A percentile compares a stretch with the other conserved stretches of the same genome.
Conservation (phyloP, 306 rosid genomes). For the Oxytropis ochrocephala region DNA sequence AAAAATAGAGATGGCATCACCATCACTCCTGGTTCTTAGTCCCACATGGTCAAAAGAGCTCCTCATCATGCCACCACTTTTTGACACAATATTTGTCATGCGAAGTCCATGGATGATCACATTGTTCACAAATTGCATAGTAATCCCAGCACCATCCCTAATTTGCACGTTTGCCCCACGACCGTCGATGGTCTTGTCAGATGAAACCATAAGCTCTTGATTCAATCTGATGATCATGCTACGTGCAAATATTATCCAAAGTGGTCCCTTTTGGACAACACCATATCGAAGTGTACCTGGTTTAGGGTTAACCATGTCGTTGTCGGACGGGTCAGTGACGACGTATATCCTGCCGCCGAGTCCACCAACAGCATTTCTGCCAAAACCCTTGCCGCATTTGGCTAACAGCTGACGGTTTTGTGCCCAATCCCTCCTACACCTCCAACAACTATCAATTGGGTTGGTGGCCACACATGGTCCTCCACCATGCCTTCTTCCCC, state of each 20-base stretch:
- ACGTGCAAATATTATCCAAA: constrained; percentile 63
- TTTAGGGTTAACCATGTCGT: constrained; percentile 33
- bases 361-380: constrained; percentile 60
- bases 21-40: constrained; percentile 44
- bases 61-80: constrained; percentile 56
- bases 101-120: constrained; percentile 61
- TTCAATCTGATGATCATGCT: constrained; percentile 55
- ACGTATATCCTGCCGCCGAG: constrained; percentile 34
- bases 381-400: constrained; percentile 61
- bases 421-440: constrained; percentile 60
- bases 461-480: constrained; percentile 55
- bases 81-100: constrained; percentile 21
- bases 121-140: constrained; percentile 43
- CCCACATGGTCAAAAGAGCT: constrained; percentile 51
- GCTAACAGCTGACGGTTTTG: constrained; percentile 42
- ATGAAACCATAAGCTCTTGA: constrained; percentile 46
- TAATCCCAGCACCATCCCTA: constrained; percentile 52
- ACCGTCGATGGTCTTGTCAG: constrained; percentile 83
- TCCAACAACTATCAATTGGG: constrained; percentile 91
- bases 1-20: constrained; percentile 68
- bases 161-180: constrained; percentile 66
- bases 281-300: constrained; percentile 66
- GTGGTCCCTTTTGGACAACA: constrained; percentile 38
- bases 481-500: background rate
- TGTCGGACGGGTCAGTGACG: constrained; percentile 55